phyloP scores from a whole-genome alignment of 176 grass and related monocot genomes.

The Tillandsia fasciculata region DNA sequence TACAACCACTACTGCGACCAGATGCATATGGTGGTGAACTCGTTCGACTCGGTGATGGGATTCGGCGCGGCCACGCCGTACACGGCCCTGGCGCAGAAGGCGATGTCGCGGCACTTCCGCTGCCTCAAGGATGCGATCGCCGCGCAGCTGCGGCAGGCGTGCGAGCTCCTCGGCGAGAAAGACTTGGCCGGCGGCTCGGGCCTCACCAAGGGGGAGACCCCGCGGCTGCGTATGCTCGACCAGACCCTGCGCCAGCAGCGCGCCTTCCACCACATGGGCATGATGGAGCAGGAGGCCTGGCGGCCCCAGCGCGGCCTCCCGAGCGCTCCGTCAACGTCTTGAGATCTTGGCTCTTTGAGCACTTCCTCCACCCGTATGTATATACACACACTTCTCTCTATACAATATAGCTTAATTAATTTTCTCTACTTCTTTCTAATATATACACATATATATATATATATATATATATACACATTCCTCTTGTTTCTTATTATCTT shows the following conservation, averaged over 20 bases:
- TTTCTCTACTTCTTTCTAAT: too few species aligned
- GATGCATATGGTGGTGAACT: conserved; percentile 99
- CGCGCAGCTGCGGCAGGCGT: conserved; percentile 51
- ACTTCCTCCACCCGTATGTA: conserved; percentile 98
- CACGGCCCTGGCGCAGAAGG: conserved; percentile 95
- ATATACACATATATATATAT: too few species aligned
- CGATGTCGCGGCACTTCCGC: conserved; percentile 98
- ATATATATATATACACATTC: too few species aligned
- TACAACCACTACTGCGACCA: conserved; percentile 99
- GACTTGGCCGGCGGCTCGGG: conserved; percentile 66
- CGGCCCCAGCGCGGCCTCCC: conserved; percentile 84
- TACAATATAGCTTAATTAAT: background rate
- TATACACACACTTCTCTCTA: background rate
- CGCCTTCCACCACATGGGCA: conserved; percentile 98
- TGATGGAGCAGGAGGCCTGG: conserved; percentile 99
- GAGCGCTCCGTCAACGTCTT: conserved; percentile 85
- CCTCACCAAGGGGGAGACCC: conserved; percentile 90
- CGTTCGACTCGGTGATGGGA: conserved; percentile 98
- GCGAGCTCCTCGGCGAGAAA: conserved; percentile 86
- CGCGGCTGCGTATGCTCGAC: conserved; percentile 79
- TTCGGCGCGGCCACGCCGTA: conserved; percentile 90
- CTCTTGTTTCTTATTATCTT: too few species aligned
- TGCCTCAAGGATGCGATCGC: conserved; percentile 92
- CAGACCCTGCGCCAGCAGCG: conserved; percentile 86
- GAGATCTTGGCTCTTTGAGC: conserved; percentile 93